Conservation (phyloP, 192 early-diverging fungal genomes). For the Diversispora epigaea region DNA sequence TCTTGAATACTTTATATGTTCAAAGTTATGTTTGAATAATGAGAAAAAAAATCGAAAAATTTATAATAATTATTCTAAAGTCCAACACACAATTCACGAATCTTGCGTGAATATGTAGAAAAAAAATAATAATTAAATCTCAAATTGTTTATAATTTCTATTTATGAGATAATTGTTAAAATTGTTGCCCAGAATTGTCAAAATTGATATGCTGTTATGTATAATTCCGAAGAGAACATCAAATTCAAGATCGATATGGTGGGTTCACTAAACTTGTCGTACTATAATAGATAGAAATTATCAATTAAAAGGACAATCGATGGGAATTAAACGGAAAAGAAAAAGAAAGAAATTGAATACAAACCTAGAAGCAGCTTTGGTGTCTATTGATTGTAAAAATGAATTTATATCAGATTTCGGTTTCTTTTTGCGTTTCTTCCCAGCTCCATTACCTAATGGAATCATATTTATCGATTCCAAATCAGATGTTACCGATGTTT, state of each 20-base stretch:
- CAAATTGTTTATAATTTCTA: no score
- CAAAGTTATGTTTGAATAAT: no score
- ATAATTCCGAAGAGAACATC: not conserved
- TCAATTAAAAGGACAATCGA: not conserved
- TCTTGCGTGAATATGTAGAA: no score
- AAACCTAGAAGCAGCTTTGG: constrained; percentile 15
- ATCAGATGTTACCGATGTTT: constrained; percentile 24
- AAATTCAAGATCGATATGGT: constrained; percentile 12
- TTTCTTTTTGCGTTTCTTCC: constrained; percentile 1
- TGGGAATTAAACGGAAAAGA: not conserved
- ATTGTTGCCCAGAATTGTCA: not conserved
- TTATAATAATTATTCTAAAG: no score
- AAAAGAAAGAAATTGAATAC: not conserved
- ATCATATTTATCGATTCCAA: constrained; percentile 8
- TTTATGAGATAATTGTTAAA: no score
- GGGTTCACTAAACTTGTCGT: constrained; percentile 24
- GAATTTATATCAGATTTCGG: constrained; percentile 3
- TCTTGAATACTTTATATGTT: no score
- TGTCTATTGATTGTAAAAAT: constrained; percentile 15
- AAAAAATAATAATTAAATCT: no score
- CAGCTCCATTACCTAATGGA: not conserved
- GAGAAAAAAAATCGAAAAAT: no score
- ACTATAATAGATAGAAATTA: not conserved
- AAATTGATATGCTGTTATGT: not conserved
- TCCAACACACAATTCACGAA: no score